A percentile compares a stretch with the other conserved stretches of the same genome.
phyloP scores from a whole-genome alignment of 345 rosid genomes.

The Rhodamnia rubescens region DNA sequence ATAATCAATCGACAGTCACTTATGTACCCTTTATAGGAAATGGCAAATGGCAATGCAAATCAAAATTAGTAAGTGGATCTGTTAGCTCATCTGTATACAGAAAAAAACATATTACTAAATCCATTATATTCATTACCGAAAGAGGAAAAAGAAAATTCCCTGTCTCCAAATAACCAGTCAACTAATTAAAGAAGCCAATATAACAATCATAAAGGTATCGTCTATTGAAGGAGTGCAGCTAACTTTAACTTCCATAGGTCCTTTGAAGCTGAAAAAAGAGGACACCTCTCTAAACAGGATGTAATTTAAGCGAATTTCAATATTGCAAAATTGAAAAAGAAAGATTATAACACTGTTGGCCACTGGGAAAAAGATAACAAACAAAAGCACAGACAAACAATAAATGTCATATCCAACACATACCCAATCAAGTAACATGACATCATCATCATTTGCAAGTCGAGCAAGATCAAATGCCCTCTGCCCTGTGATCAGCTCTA shows the following conservation, averaged over 20 bases:
- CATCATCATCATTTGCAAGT: slow-evolving; percentile 92
- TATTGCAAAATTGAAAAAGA: background rate
- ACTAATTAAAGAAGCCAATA: background rate
- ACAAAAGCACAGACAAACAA: background rate
- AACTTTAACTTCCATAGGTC: background rate
- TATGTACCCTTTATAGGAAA: background rate
- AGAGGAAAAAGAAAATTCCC: background rate
- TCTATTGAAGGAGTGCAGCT: background rate
- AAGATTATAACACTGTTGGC: background rate
- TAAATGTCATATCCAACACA: background rate
- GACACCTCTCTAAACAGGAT: background rate
- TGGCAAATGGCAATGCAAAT: background rate
- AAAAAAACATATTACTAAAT: background rate
- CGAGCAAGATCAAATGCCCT: slow-evolving; percentile 97
- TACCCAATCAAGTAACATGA: slow-evolving; percentile 99
- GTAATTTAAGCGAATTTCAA: background rate
- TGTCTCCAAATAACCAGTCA: background rate
- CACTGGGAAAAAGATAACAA: background rate
- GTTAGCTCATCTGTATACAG: background rate
- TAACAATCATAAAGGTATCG: background rate
- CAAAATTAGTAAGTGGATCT: background rate
- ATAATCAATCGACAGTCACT: background rate
- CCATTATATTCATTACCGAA: background rate
- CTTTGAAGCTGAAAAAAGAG: background rate
- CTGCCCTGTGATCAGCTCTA: slow-evolving; percentile 92